Conservation (phyloP, 345 rosid species). For the Carallia pectinifolia region DNA sequence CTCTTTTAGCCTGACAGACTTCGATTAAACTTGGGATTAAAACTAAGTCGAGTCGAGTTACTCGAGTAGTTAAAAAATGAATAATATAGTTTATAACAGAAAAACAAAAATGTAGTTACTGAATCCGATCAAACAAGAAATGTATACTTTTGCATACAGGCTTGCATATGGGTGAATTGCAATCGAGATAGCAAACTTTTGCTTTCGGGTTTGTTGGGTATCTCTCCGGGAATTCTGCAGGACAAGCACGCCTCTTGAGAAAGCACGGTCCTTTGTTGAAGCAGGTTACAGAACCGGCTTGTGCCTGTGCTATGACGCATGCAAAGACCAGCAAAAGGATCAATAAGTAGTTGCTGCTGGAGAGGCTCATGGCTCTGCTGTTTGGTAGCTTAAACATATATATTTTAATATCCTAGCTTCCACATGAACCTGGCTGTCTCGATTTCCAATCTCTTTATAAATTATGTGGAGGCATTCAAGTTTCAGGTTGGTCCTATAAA, state of each 20-base stretch:
- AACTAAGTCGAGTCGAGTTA: too few relatives aligned
- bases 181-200: slow-evolving; percentile 37
- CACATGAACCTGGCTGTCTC: too few relatives aligned
- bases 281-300: background rate
- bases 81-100: too few relatives aligned
- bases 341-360: background rate
- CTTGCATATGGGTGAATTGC: slow-evolving; percentile 32
- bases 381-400: background rate
- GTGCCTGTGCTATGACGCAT: background rate
- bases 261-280: background rate
- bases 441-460: too few relatives aligned
- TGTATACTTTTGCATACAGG: slow-evolving; percentile 32
- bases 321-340: background rate
- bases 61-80: background rate
- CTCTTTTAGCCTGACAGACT: too few relatives aligned
- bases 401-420: too few relatives aligned
- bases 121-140: too few relatives aligned
- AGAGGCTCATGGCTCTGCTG: background rate
- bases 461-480: too few relatives aligned
- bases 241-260: slow-evolving; percentile 20
- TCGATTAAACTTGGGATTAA: too few relatives aligned
- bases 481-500: too few relatives aligned
- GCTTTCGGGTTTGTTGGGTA: slow-evolving; percentile 5
- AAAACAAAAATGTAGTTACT: background rate
- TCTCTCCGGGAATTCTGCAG: slow-evolving; percentile 31